Evolutionary conservation across 2,329 filamentous ascomycete species (phyloP).

Genomic region (Fusarium oligoseptatum): DNA sequence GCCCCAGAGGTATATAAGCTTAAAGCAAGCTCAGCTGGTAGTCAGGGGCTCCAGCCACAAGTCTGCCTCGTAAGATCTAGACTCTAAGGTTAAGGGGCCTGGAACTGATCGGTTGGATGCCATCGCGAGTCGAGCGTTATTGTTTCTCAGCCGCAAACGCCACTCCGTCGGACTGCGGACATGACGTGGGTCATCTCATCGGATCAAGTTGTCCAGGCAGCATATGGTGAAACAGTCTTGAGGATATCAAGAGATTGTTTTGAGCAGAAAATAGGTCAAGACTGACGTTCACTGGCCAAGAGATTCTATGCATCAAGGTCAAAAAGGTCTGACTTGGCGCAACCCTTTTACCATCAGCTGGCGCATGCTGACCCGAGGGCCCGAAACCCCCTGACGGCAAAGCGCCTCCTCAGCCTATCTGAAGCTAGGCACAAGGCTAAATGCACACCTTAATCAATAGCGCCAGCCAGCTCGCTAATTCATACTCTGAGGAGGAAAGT

Average conservation of each 20-base stretch:
- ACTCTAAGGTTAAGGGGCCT: background rate
- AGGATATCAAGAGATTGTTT: background rate
- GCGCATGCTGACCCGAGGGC: background rate
- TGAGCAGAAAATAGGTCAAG: background rate
- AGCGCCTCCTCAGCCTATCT: background rate
- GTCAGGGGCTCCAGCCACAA: conserved; percentile 2
- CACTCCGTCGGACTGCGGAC: background rate
- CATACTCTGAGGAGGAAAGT: background rate
- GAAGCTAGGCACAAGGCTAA: background rate
- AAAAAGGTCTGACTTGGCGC: background rate
- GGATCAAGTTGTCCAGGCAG: background rate
- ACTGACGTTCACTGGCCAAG: background rate
- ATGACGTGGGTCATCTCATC: conserved; percentile 3
- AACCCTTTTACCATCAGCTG: background rate
- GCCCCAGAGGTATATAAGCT: conserved; percentile 9
- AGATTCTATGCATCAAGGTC: background rate
- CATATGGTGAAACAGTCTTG: background rate
- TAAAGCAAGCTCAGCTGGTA: conserved; percentile 2
- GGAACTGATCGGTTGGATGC: background rate
- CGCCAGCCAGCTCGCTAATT: background rate
- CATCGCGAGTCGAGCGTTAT: background rate
- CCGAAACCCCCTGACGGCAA: background rate
- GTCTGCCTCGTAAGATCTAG: conserved; percentile 7
- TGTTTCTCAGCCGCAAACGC: conserved; percentile 6
- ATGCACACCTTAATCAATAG: background rate